Percentiles rank a stretch among this genome's conserved stretches.
These are phyloP conservation scores for Sarcodon aspratus DNA, from an alignment of 768 basidiomycete species.

Conservation along the genomic window DNA sequence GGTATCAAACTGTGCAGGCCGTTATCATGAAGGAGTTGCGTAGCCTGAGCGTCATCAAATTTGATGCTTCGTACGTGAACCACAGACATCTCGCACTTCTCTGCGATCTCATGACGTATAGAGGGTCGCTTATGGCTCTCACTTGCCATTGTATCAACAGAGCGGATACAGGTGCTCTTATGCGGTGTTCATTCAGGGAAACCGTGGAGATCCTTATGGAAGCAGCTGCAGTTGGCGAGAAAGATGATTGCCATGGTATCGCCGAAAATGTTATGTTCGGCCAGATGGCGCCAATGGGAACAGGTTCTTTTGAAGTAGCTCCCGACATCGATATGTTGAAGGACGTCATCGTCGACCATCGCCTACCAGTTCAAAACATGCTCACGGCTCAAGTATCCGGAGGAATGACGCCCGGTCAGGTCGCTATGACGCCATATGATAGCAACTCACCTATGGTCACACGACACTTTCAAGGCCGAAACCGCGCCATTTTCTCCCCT, in stretches of 20 bases:
- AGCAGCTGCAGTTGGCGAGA: conserved; percentile 95
- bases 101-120: conserved; percentile 97
- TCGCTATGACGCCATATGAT: too few relatives aligned
- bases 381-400: too few relatives aligned
- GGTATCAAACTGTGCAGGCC: conserved; percentile 92
- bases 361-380: too few relatives aligned
- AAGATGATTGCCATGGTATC: conserved; percentile 95
- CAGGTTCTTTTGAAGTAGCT: conserved; percentile 90
- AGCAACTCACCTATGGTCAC: conserved; percentile 68
- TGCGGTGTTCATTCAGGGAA: conserved; percentile 99
- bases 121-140: conserved; percentile 92
- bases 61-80: conserved; percentile 99
- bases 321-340: conserved; percentile 98
- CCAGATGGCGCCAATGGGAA: conserved; percentile 99
- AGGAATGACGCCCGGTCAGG: too few relatives aligned
- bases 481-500: conserved; percentile 90
- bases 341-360: conserved; percentile 95
- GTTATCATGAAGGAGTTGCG: conserved; percentile 92
- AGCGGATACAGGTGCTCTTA: conserved; percentile 96
- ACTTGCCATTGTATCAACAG: conserved; percentile 99
- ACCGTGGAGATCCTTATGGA: conserved; percentile 99
- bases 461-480: conserved; percentile 69
- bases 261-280: conserved; percentile 99
- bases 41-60: conserved; percentile 94
- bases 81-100: too few relatives aligned